Evolutionary conservation across 2,329 filamentous ascomycete species (phyloP), one percentile per base, ranked within the genome.

Genomic region (Aspergillus pseudonomiae): DNA sequence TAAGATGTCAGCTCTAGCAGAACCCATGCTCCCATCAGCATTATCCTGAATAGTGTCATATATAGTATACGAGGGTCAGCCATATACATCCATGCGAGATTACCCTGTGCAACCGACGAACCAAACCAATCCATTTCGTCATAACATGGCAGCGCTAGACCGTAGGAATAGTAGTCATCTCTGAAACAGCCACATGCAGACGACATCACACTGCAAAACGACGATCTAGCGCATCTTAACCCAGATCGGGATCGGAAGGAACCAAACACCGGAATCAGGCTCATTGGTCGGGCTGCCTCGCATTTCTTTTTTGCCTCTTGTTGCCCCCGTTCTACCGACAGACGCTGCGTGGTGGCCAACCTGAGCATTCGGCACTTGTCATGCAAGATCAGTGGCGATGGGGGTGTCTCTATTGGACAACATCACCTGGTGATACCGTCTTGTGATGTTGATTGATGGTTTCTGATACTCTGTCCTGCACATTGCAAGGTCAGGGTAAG

Each of bases 101-200:
- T 19, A 32, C 48, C 28, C 19, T n/a, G n/a, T n/a, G 10, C 28
- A 21, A 19, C 11, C 7, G 9, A 52, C 9, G 11, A 34, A 34
- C 46, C 48, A 21, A 14, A 28, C 45, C 45, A 9, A 28, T 28
- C 16, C 24, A 24, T 6, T 9, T 5, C n/a, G 12, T 46, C n/a
- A 46, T 24, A 24, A 21, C 3, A 12, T 46, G n/a, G 9, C 21
- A 24, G n/a, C 21, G 43, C 12, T 21, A 24, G 43, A 21, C 21
- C 43, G 2, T 26, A 24, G 45, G 24, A 48, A 24, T 48, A 24
- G 34, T 55, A 36, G 21, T 24, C 21, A 41, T 36, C 52, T 34
- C 26, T 55, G 52, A 55, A 55, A 55, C 52, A 55, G 52, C 52
- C 52, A 55, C 52, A 55, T 39, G 52, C 52, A 32, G 32, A 55